A percentile compares a stretch with the other conserved stretches of the same genome.
These are phyloP conservation scores for Leucocoprinus leucothites DNA, from an alignment of 768 basidiomycete genomes.

Conservation along the genomic window DNA sequence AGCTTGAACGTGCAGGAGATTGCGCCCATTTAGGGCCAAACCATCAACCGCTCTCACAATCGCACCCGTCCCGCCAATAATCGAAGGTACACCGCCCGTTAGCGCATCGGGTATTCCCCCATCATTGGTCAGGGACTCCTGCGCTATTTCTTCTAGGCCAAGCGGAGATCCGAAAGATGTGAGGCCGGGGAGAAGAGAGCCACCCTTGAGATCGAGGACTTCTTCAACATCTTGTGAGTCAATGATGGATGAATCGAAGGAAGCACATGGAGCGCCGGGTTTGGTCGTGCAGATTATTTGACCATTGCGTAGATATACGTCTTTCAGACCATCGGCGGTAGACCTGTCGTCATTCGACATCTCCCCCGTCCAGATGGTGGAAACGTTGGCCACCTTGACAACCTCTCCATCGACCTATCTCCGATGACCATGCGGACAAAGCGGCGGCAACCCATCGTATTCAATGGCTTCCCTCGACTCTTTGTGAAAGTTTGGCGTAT, in stretches of 20 bases:
- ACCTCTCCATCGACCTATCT: slow-evolving; percentile 22
- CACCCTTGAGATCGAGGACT: slow-evolving; percentile 64
- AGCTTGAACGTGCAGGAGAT: slow-evolving; percentile 39
- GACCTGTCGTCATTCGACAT: slow-evolving; percentile 13
- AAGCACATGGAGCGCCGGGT: neutral
- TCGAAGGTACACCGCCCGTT: slow-evolving; percentile 28
- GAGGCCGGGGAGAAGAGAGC: slow-evolving; percentile 58
- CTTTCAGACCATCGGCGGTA: slow-evolving; percentile 15
- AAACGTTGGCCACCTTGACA: slow-evolving; percentile 57
- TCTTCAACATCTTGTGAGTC: slow-evolving; percentile 15
- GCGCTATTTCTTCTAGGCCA: slow-evolving; percentile 66
- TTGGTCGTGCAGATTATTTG: slow-evolving; percentile 41
- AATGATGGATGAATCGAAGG: too few relatives aligned
- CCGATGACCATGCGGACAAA: slow-evolving; percentile 29
- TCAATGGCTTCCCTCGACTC: slow-evolving; percentile 57
- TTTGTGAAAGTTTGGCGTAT: slow-evolving; percentile 53
- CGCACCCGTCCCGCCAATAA: slow-evolving; percentile 37
- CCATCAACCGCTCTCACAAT: slow-evolving; percentile 65
- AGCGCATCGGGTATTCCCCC: slow-evolving; percentile 57
- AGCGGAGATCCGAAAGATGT: slow-evolving; percentile 61
- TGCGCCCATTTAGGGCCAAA: slow-evolving; percentile 49
- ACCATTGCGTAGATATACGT: slow-evolving; percentile 53
- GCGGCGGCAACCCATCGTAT: slow-evolving; percentile 69
- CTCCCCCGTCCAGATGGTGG: slow-evolving; percentile 30
- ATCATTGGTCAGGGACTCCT: slow-evolving; percentile 66